These are phyloP conservation scores for Parastagonospora avenae DNA, from an alignment of 2,329 filamentous ascomycete genomes.

Conservation along the genomic window DNA sequence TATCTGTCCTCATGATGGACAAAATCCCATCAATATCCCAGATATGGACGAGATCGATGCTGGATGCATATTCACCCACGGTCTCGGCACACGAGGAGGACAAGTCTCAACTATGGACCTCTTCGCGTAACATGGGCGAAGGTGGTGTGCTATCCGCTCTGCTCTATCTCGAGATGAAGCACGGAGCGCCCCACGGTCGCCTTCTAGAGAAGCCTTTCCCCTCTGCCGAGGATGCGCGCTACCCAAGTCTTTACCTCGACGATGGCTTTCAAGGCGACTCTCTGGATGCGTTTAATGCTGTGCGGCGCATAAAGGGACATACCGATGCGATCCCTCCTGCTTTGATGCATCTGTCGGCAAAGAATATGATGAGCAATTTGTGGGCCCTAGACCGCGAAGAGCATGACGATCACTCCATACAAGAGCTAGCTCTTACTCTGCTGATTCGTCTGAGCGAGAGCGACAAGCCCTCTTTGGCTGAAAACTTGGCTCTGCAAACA, in stretches of 20 bases:
- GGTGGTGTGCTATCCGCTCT: slow-evolving; percentile 41
- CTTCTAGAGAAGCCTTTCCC: slow-evolving; percentile 35
- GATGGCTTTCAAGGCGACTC: slow-evolving; percentile 28
- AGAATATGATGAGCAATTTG: slow-evolving; percentile 15
- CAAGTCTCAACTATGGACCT: slow-evolving; percentile 14
- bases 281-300: slow-evolving; percentile 7
- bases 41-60: neutral
- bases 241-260: slow-evolving; percentile 42
- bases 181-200: slow-evolving; percentile 12
- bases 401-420: slow-evolving; percentile 14
- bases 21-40: neutral
- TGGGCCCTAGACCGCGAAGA: slow-evolving; percentile 1
- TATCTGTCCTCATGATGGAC: slow-evolving; percentile 9
- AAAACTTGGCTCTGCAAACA: slow-evolving; percentile 30
- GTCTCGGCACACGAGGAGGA: slow-evolving; percentile 9
- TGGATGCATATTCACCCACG: neutral
- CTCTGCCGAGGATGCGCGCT: slow-evolving; percentile 27
- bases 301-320: slow-evolving; percentile 6
- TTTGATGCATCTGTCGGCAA: slow-evolving; percentile 22
- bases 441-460: slow-evolving; percentile 29
- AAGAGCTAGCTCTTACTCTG: slow-evolving; percentile 29
- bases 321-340: slow-evolving; percentile 22
- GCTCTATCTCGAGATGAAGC: slow-evolving; percentile 36
- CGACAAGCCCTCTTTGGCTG: slow-evolving; percentile 39
- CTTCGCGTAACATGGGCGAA: slow-evolving; percentile 28